Base-by-base conservation (phyloP, 352 stramenopile genomes). In the Pythium rishiriense region DNA sequence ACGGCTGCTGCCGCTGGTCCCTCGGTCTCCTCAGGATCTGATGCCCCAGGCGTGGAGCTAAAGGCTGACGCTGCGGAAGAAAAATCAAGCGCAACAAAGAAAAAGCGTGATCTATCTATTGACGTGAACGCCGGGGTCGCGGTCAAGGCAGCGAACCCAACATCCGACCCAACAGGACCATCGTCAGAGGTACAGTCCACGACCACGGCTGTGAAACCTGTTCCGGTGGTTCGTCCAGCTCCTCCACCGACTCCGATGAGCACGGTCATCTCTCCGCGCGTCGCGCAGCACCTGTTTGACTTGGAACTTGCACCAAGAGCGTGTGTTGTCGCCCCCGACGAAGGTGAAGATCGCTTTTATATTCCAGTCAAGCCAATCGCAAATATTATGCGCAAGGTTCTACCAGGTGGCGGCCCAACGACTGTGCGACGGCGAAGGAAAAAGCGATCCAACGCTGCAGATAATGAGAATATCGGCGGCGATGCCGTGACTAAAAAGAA, bases 301-400 rank as follows among this genome's bases (percentile, higher is more conserved):
- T 54, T 91, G 1, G 82, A 91, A 63, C 55, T 90, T 57, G 72
- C 69, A 8, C 76, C 73, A 19, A 73, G 86, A 48, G 80, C 62
- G n/a, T 88, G 71, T 58, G 58, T 26, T 5, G 56, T 69, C 0
- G 63, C 49, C 12, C 42, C 62, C 0, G 75, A 85, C 15, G 84
- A 90, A 29, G 65, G 67, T 22, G 86, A 94, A 7, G 82, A 91
- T 17, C 86, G 86, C 43, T 78, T 94, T 52, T 94, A 94, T 68
- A 77, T 94, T 22, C 83, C 86, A 1, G 22, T 73, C 4, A 89
- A 90, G 39, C 68, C 70, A 2, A 75, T 94, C n/a, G 64, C 75
- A 4, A 93, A 91, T 52, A 76, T 94, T 49, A 94, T 94, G 86
- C 74, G 81, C 3, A 68, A 64, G 33, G 80, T 65, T 1, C 61